Base-by-base conservation (phyloP, 345 rosid species). In the Stellera chamaejasme region DNA sequence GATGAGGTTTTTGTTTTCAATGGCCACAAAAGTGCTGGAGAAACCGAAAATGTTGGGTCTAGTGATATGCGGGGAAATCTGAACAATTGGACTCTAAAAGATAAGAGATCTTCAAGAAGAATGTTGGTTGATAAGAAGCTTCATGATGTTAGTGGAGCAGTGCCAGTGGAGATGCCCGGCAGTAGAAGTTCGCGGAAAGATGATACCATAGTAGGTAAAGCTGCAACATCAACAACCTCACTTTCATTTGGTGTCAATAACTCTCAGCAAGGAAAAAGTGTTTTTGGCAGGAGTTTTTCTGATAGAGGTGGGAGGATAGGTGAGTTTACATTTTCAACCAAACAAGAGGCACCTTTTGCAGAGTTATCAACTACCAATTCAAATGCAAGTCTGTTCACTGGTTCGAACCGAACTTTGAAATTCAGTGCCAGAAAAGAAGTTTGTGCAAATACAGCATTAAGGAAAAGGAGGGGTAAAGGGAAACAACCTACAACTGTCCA, bases 31-130 rank as follows among this genome's bases (percentile, higher is more conserved):
- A 61, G 44, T 16, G 13, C 62, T 62, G 78, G 74, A 60, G 76
- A 76, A 66, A 73, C 65, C 39, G 82, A 81, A 50, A 73, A 55
- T 60, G 51, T 66, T 26, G 59, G 81, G 42, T 76, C 72, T 19
- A 70, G 71, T 61, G 90, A 79, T 58, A 66, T 87, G 82, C 72
- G 68, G 59, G 57, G 68, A 62, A 89, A 93, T 66, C 64, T 84
- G 65, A 79, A 73, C 14, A 72, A 75, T 57, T 78, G 57, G 68
- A 66, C 57, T 66, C 75, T 49, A 61, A 42, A 56, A 0, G 68
- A 65, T 46, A 13, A 10, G 49, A 50, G 58, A 52, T 67, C 63
- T 63, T 45, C 74, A 56, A 66, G 44, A 60, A 63, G 56, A 59
- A 72, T 62, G 55, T 52, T 57, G 66, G 63, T n/a, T 50, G 75